Conservation (phyloP, 2,329 filamentous ascomycete genomes). For the Claviceps quebecensis region DNA sequence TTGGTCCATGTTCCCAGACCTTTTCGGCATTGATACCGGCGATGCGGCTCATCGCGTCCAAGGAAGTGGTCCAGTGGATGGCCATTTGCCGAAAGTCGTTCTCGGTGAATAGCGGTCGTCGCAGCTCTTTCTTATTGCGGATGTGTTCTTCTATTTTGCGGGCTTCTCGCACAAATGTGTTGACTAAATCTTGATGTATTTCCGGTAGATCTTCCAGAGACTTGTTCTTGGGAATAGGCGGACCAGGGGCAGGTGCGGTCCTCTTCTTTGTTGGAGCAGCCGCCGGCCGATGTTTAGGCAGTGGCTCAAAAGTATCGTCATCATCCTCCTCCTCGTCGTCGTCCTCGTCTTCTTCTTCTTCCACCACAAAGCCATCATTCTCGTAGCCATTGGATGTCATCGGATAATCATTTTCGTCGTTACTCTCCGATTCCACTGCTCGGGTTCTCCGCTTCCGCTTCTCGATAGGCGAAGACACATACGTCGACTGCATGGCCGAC, state of each 20-base stretch:
- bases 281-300: conserved; percentile 23
- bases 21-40: conserved; percentile 48
- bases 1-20: conserved; percentile 45
- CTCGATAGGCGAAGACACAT: conserved; percentile 39
- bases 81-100: conserved; percentile 59
- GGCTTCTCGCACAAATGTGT: conserved; percentile 50
- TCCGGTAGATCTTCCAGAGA: conserved; percentile 40
- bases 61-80: conserved; percentile 48
- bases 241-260: conserved; percentile 21
- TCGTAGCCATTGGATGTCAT: conserved; percentile 33
- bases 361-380: conserved; percentile 35
- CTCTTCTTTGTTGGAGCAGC: conserved; percentile 15
- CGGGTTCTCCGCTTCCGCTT: conserved; percentile 17
- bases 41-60: conserved; percentile 49
- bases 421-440: conserved; percentile 10
- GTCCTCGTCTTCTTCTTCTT: conserved; percentile 24
- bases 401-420: conserved; percentile 24
- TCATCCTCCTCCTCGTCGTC: conserved; percentile 25
- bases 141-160: conserved; percentile 46
- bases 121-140: conserved; percentile 42
- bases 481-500: conserved; percentile 29
- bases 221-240: conserved; percentile 44
- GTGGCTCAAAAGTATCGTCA: conserved; percentile 33
- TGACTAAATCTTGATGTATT: conserved; percentile 49
- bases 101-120: conserved; percentile 52